Conservation (phyloP, 306 rosid genomes). For the Cercis canadensis region DNA sequence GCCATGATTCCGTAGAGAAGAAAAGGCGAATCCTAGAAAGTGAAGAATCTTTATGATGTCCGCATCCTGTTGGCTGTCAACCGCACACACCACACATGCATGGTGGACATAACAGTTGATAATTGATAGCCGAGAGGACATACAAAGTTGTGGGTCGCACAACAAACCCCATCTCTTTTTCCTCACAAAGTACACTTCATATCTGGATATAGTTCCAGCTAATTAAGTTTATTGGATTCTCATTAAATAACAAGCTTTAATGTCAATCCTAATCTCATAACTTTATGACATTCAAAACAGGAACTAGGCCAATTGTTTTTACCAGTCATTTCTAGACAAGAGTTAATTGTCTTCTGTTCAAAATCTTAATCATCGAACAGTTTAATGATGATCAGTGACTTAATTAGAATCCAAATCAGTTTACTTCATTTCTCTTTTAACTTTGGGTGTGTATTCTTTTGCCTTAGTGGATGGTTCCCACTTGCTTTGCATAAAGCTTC, state of each 20-base stretch:
- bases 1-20: too few species aligned
- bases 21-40: too few species aligned
- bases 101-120: constrained; percentile 16
- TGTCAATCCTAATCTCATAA: constrained; percentile 11
- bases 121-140: neutral
- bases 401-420: neutral
- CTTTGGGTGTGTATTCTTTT: constrained; percentile 7
- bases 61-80: constrained; percentile 40
- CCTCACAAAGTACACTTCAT: too few species aligned
- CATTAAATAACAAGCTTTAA: too few species aligned
- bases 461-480: constrained; percentile 22
- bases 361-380: too few species aligned
- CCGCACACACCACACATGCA: constrained; percentile 44
- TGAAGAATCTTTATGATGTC: too few species aligned
- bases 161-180: constrained; percentile 31
- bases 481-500: constrained; percentile 22
- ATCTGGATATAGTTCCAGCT: too few species aligned
- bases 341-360: too few species aligned
- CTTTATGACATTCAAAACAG: neutral
- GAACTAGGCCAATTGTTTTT: too few species aligned
- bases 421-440: constrained; percentile 8
- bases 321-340: too few species aligned
- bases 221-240: too few species aligned
- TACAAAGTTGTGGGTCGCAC: neutral
- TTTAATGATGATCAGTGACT: neutral